These are phyloP conservation scores for Paxillus ammoniavirescens DNA, from an alignment of 768 basidiomycete species.

Conservation along the genomic window DNA sequence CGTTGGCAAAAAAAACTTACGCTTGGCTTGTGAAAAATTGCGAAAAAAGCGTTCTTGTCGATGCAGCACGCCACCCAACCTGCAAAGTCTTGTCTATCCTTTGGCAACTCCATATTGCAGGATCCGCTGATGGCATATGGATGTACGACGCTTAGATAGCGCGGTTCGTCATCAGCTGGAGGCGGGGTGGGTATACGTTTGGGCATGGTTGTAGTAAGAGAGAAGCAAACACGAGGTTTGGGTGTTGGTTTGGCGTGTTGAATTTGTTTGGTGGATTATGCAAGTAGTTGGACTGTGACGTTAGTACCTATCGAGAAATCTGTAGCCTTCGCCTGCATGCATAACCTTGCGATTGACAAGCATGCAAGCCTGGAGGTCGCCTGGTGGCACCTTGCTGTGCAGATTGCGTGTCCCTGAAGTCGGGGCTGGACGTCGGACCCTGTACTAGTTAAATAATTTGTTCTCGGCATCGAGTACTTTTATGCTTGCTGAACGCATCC, in stretches of 20 bases:
- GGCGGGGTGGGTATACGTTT: constrained; percentile 43
- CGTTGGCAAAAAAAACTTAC: constrained; percentile 28
- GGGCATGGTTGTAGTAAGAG: constrained; percentile 29
- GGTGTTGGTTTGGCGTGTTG: not conserved
- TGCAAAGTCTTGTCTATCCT: constrained; percentile 38
- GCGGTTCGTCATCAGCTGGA: constrained; percentile 42
- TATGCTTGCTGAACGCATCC: no score
- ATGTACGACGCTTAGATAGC: constrained; percentile 42
- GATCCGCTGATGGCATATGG: constrained; percentile 40
- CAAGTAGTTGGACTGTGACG: no score
- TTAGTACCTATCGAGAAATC: no score
- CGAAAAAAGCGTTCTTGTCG: constrained; percentile 32
- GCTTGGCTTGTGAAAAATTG: constrained; percentile 44
- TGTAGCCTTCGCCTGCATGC: no score
- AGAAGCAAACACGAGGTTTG: not conserved
- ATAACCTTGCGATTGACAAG: no score
- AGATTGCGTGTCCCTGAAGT: no score
- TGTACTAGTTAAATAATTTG: no score
- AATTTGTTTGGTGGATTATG: no score
- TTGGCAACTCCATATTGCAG: constrained; percentile 39
- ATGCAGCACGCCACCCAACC: constrained; percentile 44
- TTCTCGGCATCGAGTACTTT: no score
- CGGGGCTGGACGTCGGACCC: no score
- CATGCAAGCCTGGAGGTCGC: no score
- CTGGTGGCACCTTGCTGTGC: no score